Base-by-base conservation (phyloP, 106 monocot genomes). In the Acorus calamus region DNA sequence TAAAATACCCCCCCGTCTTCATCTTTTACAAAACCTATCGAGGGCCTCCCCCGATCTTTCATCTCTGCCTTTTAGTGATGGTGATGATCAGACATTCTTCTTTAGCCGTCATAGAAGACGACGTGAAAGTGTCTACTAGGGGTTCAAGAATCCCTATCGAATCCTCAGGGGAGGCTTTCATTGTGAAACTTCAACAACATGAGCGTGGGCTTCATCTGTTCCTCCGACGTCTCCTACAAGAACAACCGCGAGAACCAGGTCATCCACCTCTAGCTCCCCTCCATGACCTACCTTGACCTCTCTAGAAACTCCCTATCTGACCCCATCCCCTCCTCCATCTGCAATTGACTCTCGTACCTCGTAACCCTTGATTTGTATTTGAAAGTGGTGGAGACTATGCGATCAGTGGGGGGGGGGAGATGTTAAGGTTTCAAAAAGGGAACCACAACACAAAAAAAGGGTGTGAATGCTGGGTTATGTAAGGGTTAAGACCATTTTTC, bases 171-270 rank as follows among this genome's bases (percentile, higher is more conserved):
- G 9, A 7, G 49, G 1, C 71, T 60, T 43, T 0, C 2, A 10
- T 69, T 57, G 2, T 83, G 83, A 74, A 58, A 55, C 72, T 71
- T 83, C 71, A 7, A 57, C 74, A 78, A 74, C 71, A 11, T 8
- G 44, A 49, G 65, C 4, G 62, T 47, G 11, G 77, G 81, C 11
- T 69, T 56, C 65, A 68, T 77, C 47, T 76, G 80, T 71, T 42
- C 61, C 71, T 45, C 4, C n/a, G 80, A 78, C 2, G 69, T 88
- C 52, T 62, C 63, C 4, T 88, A 77, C 75, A 83, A 78, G 87
- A 88, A 84, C 70, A 3, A 8, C 4, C 74, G 80, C 63, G 83
- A 88, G 83, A 78, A 80, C 42, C 83, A 83, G 4, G 72, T 88
- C 7, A 52, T 83, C 10, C 50, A 11, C 2, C 52, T 88, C 10